These are phyloP conservation scores for Solanum peruvianum DNA, from an alignment of 257 asterid species.

Conservation along the genomic window DNA sequence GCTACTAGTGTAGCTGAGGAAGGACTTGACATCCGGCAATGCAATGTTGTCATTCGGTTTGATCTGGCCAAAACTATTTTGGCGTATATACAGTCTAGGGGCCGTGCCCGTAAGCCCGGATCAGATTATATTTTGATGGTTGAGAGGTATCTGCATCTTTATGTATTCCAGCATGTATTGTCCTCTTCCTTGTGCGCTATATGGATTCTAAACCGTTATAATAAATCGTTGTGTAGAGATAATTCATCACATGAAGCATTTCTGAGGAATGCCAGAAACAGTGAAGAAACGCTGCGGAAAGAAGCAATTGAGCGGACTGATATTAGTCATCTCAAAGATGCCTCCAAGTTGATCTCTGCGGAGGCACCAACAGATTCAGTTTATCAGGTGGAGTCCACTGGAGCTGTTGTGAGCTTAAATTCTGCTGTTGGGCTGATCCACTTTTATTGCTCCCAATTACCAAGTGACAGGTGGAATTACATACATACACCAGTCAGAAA, in stretches of 20 bases:
- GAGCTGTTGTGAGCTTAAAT: conserved; percentile 98
- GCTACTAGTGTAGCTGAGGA: conserved; percentile 99
- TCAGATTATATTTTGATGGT: conserved; percentile 98
- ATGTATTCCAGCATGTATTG: not conserved
- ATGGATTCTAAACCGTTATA: not conserved
- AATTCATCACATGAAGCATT: conserved; percentile 81
- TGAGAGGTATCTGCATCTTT: conserved; percentile 61
- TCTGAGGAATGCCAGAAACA: conserved; percentile 87
- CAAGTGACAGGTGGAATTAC: conserved; percentile 77
- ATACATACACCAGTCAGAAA: not conserved
- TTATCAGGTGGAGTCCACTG: conserved; percentile 94
- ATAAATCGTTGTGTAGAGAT: conserved; percentile 46
- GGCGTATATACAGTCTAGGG: conserved; percentile 98
- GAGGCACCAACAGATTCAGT: conserved; percentile 49
- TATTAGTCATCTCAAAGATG: conserved; percentile 82
- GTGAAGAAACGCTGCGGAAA: conserved; percentile 95
- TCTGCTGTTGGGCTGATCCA: conserved; percentile 98
- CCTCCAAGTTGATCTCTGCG: conserved; percentile 35
- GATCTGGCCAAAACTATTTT: conserved; percentile 98
- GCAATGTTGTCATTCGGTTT: conserved; percentile 98
- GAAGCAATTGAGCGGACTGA: conserved; percentile 99
- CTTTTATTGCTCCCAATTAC: conserved; percentile 95
- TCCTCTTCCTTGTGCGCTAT: conserved; percentile 2
- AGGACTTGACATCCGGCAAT: conserved; percentile 98
- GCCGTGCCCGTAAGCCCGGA: conserved; percentile 99